phyloP scores from a whole-genome alignment of 768 basidiomycete genomes.

The Suillus subluteus region DNA sequence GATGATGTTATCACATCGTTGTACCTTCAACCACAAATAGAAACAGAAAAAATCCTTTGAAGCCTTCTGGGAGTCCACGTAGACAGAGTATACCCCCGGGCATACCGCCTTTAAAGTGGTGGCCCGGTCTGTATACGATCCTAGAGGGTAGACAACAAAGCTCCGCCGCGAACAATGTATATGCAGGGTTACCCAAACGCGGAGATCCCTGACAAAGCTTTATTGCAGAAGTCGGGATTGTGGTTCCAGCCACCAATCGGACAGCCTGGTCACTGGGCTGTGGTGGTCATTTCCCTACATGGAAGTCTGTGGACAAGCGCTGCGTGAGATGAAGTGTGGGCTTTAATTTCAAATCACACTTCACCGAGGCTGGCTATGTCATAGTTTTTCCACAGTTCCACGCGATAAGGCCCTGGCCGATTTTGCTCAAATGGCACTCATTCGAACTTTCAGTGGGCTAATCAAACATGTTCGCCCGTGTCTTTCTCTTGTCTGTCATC shows the following conservation, averaged over 20 bases:
- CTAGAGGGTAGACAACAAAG: not conserved
- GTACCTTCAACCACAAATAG: not conserved
- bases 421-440: not conserved
- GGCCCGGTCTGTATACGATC: not conserved
- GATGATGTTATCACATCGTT: not conserved
- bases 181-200: not conserved
- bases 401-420: not conserved
- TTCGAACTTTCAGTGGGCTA: not conserved
- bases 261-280: not conserved
- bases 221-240: not conserved
- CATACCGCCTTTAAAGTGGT: not conserved
- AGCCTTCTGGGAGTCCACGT: too few relatives aligned
- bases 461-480: not conserved
- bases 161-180: not conserved
- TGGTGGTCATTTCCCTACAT: not conserved
- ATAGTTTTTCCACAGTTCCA: not conserved
- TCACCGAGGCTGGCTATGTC: not conserved
- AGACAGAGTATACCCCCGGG: not conserved
- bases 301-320: not conserved
- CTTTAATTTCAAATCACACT: not conserved
- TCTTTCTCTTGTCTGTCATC: not conserved
- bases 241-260: not conserved
- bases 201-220: not conserved
- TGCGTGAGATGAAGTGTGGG: not conserved
- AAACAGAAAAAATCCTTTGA: not conserved